Evolutionary conservation across 1,139 yeast genomes (phyloP).

Genomic region (Diutina mesorugosa): DNA sequence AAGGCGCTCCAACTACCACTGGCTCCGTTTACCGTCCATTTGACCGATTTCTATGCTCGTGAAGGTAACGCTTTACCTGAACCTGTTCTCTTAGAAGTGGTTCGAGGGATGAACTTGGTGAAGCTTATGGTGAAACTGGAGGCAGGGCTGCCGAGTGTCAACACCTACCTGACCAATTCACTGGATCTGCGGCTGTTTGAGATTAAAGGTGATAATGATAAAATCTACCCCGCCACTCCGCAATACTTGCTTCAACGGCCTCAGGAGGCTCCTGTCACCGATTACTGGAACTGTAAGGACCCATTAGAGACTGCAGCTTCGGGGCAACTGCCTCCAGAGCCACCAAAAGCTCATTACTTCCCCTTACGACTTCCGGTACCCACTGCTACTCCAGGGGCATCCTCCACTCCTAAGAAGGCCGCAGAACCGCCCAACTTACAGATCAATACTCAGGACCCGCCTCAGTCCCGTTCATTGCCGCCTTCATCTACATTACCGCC

Average conservation of each 20-base stretch:
- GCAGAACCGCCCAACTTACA: background rate
- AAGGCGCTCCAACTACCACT: conserved; percentile 18
- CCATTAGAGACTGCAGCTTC: conserved; percentile 3
- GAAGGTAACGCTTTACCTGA: conserved; percentile 54
- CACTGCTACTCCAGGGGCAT: background rate
- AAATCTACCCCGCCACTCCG: conserved; percentile 44
- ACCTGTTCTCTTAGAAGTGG: conserved; percentile 20
- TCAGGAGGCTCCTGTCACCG: conserved; percentile 24
- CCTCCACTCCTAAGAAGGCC: background rate
- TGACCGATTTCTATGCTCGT: conserved; percentile 58
- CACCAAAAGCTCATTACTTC: background rate
- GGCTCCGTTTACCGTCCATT: conserved; percentile 37
- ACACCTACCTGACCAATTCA: conserved; percentile 28
- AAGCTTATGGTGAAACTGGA: conserved; percentile 35
- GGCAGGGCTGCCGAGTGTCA: conserved; percentile 18
- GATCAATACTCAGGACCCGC: background rate
- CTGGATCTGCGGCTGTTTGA: conserved; percentile 39
- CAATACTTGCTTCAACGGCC: conserved; percentile 37
- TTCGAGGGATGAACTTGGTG: conserved; percentile 13
- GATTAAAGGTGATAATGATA: conserved; percentile 27
- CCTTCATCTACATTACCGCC: background rate
- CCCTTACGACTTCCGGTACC: background rate
- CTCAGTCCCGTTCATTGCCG: background rate
- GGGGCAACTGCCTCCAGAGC: background rate
- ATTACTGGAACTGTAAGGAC: conserved; percentile 57